Conservation (phyloP, 805 yeast species). For the Metschnikowia hibisci region DNA sequence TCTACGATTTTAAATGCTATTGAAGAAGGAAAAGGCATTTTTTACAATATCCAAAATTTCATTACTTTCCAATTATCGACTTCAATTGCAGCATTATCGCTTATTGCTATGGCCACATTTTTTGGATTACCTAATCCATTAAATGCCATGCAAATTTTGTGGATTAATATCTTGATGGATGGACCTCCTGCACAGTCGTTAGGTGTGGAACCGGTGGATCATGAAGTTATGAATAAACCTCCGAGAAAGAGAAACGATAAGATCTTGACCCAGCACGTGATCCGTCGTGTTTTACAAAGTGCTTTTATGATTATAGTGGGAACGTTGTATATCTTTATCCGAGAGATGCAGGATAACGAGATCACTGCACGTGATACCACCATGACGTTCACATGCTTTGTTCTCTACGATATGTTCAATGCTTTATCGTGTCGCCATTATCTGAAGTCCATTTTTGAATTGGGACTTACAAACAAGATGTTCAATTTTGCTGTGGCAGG, state of each 20-base stretch:
- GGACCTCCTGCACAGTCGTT: conserved; percentile 98
- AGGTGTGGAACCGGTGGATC: conserved; percentile 97
- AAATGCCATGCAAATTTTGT: conserved; percentile 96
- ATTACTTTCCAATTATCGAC: conserved; percentile 94
- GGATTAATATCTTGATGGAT: conserved; percentile 98
- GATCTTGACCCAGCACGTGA: conserved; percentile 66
- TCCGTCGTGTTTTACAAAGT: conserved; percentile 70
- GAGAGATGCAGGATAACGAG: conserved; percentile 78
- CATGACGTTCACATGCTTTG: conserved; percentile 98
- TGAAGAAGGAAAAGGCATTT: conserved; percentile 96
- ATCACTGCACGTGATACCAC: conserved; percentile 96
- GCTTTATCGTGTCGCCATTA: conserved; percentile 91
- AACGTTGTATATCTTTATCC: conserved; percentile 79
- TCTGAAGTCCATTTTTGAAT: conserved; percentile 73
- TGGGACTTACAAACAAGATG: conserved; percentile 83
- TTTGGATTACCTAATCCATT: conserved; percentile 89
- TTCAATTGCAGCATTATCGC: conserved; percentile 87
- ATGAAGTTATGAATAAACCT: conserved; percentile 93
- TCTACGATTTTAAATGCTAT: conserved; percentile 90
- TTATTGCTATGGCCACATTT: conserved; percentile 82
- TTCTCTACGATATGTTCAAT: conserved; percentile 92
- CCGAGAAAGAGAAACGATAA: conserved; percentile 87
- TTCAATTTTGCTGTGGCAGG: conserved; percentile 90
- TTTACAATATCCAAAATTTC: conserved; percentile 91
- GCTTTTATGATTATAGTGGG: conserved; percentile 78